Conservation (phyloP, 2,329 filamentous ascomycete genomes). For the Fusarium gaditjirri region DNA sequence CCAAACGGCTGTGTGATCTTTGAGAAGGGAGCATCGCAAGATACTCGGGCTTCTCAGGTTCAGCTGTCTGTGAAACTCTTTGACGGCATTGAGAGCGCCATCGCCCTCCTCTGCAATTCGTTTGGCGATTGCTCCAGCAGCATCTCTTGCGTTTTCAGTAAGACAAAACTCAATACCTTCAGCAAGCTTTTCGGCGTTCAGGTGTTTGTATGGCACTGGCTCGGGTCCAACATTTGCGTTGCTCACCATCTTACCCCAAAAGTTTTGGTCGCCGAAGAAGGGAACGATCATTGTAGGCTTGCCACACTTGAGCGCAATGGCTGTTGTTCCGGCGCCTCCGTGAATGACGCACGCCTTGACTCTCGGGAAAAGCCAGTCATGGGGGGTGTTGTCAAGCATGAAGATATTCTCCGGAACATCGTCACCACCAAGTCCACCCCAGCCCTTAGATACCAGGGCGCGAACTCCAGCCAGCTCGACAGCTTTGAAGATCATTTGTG, state of each 20-base stretch:
- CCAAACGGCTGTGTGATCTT: constrained; percentile 74
- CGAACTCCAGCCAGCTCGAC: constrained; percentile 73
- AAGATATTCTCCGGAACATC: constrained; percentile 71
- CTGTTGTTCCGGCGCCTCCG: constrained; percentile 81
- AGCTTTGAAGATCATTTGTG: constrained; percentile 76
- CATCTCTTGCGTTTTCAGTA: constrained; percentile 67
- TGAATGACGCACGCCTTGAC: constrained; percentile 77
- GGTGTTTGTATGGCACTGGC: constrained; percentile 74
- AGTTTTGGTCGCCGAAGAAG: constrained; percentile 83
- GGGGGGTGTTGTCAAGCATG: constrained; percentile 78
- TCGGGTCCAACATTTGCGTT: constrained; percentile 72
- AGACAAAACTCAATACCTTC: constrained; percentile 78
- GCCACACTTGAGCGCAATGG: constrained; percentile 76
- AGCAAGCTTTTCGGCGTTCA: constrained; percentile 71
- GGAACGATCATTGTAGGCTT: constrained; percentile 81
- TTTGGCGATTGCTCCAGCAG: constrained; percentile 68
- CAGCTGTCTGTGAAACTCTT: constrained; percentile 71
- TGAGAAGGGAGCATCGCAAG: constrained; percentile 74
- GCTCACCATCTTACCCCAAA: constrained; percentile 78
- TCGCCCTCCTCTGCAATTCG: constrained; percentile 72
- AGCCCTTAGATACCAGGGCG: constrained; percentile 79
- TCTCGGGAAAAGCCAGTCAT: constrained; percentile 80
- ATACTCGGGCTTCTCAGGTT: constrained; percentile 60
- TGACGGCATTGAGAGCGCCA: constrained; percentile 75
- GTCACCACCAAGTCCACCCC: constrained; percentile 74